Conservation (phyloP, 345 rosid genomes). For the Eucalyptus tenuipes region DNA sequence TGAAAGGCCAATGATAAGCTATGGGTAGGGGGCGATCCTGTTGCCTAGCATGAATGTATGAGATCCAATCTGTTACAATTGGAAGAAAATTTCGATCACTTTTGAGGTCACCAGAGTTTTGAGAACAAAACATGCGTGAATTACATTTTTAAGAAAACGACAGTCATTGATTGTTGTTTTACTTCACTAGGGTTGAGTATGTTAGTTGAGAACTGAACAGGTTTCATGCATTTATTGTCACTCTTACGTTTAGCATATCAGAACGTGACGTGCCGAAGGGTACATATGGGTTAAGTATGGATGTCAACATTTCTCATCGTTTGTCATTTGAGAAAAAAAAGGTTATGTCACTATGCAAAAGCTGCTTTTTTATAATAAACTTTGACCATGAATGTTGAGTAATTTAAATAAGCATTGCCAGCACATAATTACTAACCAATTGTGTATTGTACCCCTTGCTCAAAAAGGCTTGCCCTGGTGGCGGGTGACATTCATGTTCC, state of each 20-base stretch:
- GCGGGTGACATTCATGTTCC: not conserved
- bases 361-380: not conserved
- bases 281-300: not conserved
- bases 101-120: not conserved
- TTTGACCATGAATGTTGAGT: not conserved
- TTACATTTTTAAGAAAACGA: not conserved
- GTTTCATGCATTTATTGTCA: not conserved
- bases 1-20: not conserved
- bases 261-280: not conserved
- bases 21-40: not conserved
- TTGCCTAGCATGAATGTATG: not conserved
- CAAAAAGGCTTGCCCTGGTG: not conserved
- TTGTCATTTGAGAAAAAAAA: not conserved
- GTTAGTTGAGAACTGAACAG: not conserved
- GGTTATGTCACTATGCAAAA: not conserved
- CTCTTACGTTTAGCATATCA: not conserved
- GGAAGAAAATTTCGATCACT: not conserved
- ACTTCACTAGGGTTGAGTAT: not conserved
- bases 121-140: not conserved
- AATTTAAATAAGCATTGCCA: not conserved
- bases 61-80: not conserved
- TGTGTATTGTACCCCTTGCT: not conserved
- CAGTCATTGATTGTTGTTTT: not conserved
- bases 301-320: not conserved
- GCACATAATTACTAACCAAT: not conserved